These are phyloP conservation scores for Populus hybrid DNA, from an alignment of 441 rosid genomes.

Conservation along the genomic window DNA sequence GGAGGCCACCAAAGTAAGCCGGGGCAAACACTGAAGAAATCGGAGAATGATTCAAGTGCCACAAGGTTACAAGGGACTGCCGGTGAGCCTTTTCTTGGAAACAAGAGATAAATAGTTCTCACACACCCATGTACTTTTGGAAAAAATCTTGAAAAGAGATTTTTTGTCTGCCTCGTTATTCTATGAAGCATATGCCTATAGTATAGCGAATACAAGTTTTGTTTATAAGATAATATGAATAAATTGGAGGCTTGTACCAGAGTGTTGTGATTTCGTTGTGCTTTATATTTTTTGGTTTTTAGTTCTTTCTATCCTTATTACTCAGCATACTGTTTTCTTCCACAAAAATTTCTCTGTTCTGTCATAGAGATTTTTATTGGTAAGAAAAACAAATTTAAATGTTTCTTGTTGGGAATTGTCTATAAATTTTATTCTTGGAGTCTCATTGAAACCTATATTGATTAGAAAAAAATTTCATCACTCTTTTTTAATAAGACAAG, in stretches of 20 bases:
- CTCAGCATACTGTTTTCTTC: too few relatives aligned
- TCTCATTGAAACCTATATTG: too few relatives aligned
- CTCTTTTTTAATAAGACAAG: too few relatives aligned
- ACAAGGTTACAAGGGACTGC: slow-evolving; percentile 34
- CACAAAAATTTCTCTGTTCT: too few relatives aligned
- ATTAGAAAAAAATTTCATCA: too few relatives aligned
- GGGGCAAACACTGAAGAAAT: slow-evolving; percentile 41
- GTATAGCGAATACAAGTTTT: slow-evolving; percentile 5
- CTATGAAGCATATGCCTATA: slow-evolving; percentile 13
- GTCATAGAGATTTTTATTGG: too few relatives aligned
- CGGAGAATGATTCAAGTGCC: slow-evolving; percentile 45
- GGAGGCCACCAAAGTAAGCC: slow-evolving; percentile 65
- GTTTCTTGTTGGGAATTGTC: too few relatives aligned
- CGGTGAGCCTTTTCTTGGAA: slow-evolving; percentile 33
- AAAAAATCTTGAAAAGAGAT: background rate
- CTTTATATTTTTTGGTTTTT: too few relatives aligned
- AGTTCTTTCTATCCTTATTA: too few relatives aligned
- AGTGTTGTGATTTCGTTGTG: too few relatives aligned
- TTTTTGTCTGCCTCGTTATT: background rate
- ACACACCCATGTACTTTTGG: background rate
- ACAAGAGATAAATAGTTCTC: slow-evolving; percentile 28
- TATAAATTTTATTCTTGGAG: too few relatives aligned
- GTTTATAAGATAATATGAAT: background rate
- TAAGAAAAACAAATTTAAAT: too few relatives aligned
- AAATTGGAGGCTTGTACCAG: background rate